phyloP scores from a whole-genome alignment of 345 rosid species.

The Eutrema japonicum region DNA sequence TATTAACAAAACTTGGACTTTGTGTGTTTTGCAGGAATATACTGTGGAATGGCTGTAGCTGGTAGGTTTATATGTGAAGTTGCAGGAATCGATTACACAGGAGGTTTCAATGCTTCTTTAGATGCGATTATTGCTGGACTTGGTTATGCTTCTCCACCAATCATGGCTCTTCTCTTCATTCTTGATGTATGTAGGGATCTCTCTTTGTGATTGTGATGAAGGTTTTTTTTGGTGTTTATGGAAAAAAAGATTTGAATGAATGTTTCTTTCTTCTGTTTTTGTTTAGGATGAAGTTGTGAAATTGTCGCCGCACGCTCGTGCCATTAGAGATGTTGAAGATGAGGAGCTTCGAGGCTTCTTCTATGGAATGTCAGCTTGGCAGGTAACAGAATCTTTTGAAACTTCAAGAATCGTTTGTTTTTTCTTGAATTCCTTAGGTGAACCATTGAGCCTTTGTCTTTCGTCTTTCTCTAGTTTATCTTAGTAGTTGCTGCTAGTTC shows the following conservation, averaged over 20 bases:
- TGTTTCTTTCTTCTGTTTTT: constrained; percentile 6
- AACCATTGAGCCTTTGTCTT: constrained; percentile 12
- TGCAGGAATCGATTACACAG: constrained; percentile 78
- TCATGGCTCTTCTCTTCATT: constrained; percentile 95
- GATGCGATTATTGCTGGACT: constrained; percentile 84
- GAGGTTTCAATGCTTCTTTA: constrained; percentile 75
- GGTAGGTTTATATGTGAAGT: constrained; percentile 86
- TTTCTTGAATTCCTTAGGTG: background rate
- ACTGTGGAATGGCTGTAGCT: constrained; percentile 86
- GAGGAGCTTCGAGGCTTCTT: constrained; percentile 93
- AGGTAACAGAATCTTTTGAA: constrained; percentile 51
- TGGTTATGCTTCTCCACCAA: constrained; percentile 92
- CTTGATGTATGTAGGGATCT: constrained; percentile 66
- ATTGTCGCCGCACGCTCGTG: constrained; percentile 93
- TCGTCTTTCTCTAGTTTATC: constrained; percentile 59
- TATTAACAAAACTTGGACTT: background rate
- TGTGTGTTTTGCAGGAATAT: constrained; percentile 58
- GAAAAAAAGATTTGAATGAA: background rate
- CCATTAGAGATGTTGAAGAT: constrained; percentile 98
- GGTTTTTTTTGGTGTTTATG: background rate
- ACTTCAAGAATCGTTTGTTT: background rate
- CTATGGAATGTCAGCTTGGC: constrained; percentile 99
- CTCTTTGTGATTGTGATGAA: background rate
- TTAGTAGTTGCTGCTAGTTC: constrained; percentile 87
- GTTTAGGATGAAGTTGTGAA: constrained; percentile 97